phyloP scores from a whole-genome alignment of 129 eudicot species.

The Escallonia herrerae region DNA sequence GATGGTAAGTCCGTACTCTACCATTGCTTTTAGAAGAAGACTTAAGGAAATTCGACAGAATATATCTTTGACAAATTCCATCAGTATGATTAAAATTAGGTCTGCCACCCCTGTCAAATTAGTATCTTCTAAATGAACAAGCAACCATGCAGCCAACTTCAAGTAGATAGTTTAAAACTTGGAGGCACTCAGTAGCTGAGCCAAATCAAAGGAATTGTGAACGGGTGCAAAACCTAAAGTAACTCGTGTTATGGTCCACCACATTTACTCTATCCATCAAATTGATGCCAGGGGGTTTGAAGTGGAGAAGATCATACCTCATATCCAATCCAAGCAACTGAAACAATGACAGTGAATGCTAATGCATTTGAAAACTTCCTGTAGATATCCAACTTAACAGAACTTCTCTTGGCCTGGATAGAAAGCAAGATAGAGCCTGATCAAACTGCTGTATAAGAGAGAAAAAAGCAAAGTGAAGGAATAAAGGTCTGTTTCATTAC shows the following conservation, averaged over 20 bases:
- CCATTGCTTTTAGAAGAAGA: too few species aligned
- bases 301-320: conserved; percentile 55
- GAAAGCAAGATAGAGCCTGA: neutral
- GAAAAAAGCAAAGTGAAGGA: neutral
- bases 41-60: too few species aligned
- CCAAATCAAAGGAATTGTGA: neutral
- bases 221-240: neutral
- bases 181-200: neutral
- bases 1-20: too few species aligned
- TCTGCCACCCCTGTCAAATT: too few species aligned
- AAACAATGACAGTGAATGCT: conserved; percentile 63
- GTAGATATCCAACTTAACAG: conserved; percentile 87
- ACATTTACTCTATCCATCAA: neutral
- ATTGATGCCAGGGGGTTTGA: neutral
- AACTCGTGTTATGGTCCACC: neutral
- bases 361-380: conserved; percentile 96
- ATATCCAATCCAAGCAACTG: conserved; percentile 89
- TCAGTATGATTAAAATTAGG: too few species aligned
- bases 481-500: neutral
- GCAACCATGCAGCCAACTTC: too few species aligned
- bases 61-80: too few species aligned
- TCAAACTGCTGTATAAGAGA: conserved; percentile 9
- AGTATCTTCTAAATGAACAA: too few species aligned
- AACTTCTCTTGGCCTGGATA: conserved; percentile 82
- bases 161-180: too few species aligned